A percentile compares a stretch with the other conserved stretches of the same genome.
Evolutionary conservation across 441 rosid genomes (phyloP).

Genomic region (Bruguiera hainesii): DNA sequence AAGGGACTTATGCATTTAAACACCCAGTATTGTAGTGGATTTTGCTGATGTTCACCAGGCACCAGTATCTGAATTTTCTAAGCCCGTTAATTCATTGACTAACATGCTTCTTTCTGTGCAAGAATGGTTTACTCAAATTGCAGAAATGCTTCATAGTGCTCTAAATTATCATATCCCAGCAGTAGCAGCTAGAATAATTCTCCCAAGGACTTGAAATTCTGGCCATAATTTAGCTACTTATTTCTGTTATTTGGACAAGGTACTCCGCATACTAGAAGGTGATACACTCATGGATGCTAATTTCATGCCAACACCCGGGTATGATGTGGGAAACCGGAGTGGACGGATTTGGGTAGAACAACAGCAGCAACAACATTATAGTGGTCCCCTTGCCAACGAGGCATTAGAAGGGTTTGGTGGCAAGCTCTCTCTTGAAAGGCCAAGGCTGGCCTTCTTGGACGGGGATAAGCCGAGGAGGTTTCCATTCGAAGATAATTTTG

Average conservation of each 20-base stretch:
- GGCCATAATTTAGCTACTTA: neutral
- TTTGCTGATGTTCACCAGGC: no score
- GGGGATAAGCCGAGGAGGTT: constrained; percentile 44
- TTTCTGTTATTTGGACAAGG: constrained; percentile 35
- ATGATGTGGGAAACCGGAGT: constrained; percentile 75
- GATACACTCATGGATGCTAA: constrained; percentile 71
- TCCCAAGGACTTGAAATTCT: no score
- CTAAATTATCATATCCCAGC: no score
- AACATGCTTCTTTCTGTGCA: no score
- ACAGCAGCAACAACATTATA: constrained; percentile 37
- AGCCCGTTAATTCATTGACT: no score
- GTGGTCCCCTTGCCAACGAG: constrained; percentile 45
- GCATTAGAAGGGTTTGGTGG: constrained; percentile 53
- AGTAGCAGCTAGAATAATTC: no score
- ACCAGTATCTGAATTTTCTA: no score
- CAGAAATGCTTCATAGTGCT: no score
- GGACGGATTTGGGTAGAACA: constrained; percentile 66
- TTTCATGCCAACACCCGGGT: constrained; percentile 63
- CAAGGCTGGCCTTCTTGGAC: constrained; percentile 35
- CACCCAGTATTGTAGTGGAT: no score
- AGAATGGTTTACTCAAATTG: no score
- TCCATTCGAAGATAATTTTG: constrained; percentile 26
- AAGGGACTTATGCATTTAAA: no score
- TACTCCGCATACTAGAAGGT: constrained; percentile 90
- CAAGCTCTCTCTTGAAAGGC: constrained; percentile 52